A percentile compares a stretch with the other conserved stretches of the same genome.
Evolutionary conservation across 1,284 basidiomycete genomes (phyloP).

Genomic region (Thelephora terrestris): DNA sequence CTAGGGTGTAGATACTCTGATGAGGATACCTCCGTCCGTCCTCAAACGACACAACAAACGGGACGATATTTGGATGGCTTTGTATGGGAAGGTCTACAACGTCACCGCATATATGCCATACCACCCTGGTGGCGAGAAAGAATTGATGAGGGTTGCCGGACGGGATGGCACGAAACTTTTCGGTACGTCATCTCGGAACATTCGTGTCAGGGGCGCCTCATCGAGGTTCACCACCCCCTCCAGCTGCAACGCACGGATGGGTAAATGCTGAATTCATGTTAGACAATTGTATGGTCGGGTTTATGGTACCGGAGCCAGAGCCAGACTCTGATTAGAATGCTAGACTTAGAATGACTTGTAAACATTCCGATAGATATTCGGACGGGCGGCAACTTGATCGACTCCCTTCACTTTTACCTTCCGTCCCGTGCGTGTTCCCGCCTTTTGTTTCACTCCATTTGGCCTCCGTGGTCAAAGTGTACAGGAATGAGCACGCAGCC

Average conservation of each 20-base stretch:
- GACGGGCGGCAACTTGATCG: background rate
- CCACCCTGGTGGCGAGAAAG: conserved; percentile 91
- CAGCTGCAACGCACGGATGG: conserved; percentile 62
- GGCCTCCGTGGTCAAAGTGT: background rate
- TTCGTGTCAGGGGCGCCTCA: conserved; percentile 14
- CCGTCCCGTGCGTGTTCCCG: background rate
- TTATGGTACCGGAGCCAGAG: conserved; percentile 53
- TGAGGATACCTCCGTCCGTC: conserved; percentile 76
- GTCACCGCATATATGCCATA: conserved; percentile 88
- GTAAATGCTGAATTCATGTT: conserved; percentile 93
- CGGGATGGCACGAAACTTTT: conserved; percentile 92
- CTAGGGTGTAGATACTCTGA: conserved; percentile 54
- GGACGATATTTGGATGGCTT: conserved; percentile 91
- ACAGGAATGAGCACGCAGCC: background rate
- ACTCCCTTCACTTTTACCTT: background rate
- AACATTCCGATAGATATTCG: background rate
- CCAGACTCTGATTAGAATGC: background rate
- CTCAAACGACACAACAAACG: conserved; percentile 74
- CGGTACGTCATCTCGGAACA: conserved; percentile 39
- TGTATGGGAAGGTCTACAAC: conserved; percentile 95
- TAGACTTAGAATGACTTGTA: background rate
- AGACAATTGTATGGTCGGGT: conserved; percentile 84
- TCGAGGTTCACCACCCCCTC: background rate
- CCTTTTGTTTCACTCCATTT: background rate
- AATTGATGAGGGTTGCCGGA: conserved; percentile 94